These are phyloP conservation scores for Citrus inodora DNA, from an alignment of 345 rosid genomes.

Conservation along the genomic window DNA sequence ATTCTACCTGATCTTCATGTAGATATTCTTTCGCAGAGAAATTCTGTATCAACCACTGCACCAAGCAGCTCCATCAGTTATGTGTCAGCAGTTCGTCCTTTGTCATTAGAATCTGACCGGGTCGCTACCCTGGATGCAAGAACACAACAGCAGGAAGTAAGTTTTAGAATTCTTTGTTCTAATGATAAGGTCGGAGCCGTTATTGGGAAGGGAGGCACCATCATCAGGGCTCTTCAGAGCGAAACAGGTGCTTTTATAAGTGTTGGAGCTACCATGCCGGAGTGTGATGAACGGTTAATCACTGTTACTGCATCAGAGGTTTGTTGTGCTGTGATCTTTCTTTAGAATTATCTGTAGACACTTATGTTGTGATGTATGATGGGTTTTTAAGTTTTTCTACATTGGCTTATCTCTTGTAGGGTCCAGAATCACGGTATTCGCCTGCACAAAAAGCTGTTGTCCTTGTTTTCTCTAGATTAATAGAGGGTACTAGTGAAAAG, in stretches of 20 bases:
- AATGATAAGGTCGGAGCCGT: slow-evolving; percentile 79
- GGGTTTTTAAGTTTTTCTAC: slow-evolving; percentile 12
- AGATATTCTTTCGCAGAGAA: slow-evolving; percentile 33
- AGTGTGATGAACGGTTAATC: slow-evolving; percentile 75
- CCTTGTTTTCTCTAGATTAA: slow-evolving; percentile 65
- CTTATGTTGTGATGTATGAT: slow-evolving; percentile 2
- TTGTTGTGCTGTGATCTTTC: slow-evolving; percentile 12
- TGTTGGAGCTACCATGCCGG: slow-evolving; percentile 59
- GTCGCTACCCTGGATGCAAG: slow-evolving; percentile 23
- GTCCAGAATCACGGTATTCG: slow-evolving; percentile 52
- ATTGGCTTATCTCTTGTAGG: slow-evolving; percentile 48
- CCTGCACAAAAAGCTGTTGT: slow-evolving; percentile 74
- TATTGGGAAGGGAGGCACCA: slow-evolving; percentile 79
- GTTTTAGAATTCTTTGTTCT: slow-evolving; percentile 71
- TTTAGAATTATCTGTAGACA: slow-evolving; percentile 7
- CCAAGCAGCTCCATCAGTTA: slow-evolving; percentile 37
- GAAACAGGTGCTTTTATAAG: slow-evolving; percentile 78
- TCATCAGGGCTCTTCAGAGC: slow-evolving; percentile 62
- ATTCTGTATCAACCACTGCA: slow-evolving; percentile 21
- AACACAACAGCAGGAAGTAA: slow-evolving; percentile 45
- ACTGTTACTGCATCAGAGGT: slow-evolving; percentile 81
- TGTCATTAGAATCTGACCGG: slow-evolving; percentile 44
- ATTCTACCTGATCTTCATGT: slow-evolving; percentile 25
- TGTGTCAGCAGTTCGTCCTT: slow-evolving; percentile 38
- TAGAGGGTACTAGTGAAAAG: slow-evolving; percentile 57